Conservation (phyloP, 2,329 filamentous ascomycete genomes). For the Chaetothyriales sp. region DNA sequence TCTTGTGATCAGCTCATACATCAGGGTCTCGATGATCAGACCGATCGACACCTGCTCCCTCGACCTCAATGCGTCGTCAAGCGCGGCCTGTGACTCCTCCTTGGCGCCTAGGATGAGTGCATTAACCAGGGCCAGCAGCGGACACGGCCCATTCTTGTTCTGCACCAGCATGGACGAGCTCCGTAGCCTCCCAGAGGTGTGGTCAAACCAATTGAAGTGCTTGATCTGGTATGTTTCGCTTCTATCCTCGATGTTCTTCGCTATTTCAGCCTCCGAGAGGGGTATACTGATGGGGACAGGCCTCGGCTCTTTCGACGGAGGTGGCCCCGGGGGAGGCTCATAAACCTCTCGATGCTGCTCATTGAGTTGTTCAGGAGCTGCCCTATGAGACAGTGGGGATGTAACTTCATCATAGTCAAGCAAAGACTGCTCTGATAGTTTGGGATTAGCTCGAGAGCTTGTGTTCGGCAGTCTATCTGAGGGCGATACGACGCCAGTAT, state of each 20-base stretch:
- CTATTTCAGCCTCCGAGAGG: conserved; percentile 20
- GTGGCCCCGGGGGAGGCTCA: conserved; percentile 1
- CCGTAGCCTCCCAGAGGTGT: conserved; percentile 44
- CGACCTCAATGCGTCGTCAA: conserved; percentile 61
- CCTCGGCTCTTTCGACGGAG: conserved; percentile 6
- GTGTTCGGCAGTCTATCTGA: conserved; percentile 8
- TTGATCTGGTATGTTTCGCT: conserved; percentile 85
- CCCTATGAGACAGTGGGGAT: conserved; percentile 8
- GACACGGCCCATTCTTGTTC: conserved; percentile 88
- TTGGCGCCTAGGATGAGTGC: conserved; percentile 73
- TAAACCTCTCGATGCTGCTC: conserved; percentile 3
- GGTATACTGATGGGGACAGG: conserved; percentile 6
- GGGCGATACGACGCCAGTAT: conserved; percentile 8
- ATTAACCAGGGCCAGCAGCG: conserved; percentile 82
- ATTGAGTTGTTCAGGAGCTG: conserved; percentile 3
- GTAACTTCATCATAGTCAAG: conserved; percentile 11
- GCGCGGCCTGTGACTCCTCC: conserved; percentile 47
- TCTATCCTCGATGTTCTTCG: conserved; percentile 30
- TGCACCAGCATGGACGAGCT: conserved; percentile 81
- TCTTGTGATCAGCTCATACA: conserved; percentile 81
- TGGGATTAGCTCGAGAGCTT: neutral
- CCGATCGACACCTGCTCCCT: conserved; percentile 80
- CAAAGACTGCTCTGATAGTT: conserved; percentile 8
- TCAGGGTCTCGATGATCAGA: conserved; percentile 71
- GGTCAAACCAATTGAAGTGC: conserved; percentile 73